Conservation (phyloP, 2,329 filamentous ascomycete genomes). For the Davidsoniella virescens region DNA sequence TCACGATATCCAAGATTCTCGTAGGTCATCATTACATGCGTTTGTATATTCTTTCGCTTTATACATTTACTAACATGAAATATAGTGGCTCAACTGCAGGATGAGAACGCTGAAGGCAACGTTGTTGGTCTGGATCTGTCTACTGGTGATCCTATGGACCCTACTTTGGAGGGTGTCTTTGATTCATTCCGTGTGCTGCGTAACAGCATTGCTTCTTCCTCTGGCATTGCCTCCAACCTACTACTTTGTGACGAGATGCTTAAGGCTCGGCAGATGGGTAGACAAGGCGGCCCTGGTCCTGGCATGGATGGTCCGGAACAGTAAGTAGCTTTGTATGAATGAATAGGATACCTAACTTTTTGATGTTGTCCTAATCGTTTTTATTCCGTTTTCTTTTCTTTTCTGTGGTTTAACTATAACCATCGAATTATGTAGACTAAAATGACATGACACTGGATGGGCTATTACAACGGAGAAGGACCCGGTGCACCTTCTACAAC, state of each 20-base stretch:
- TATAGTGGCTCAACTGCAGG: slow-evolving; percentile 68
- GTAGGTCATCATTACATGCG: slow-evolving; percentile 36
- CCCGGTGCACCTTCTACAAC: slow-evolving; percentile 2
- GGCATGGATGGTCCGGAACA: slow-evolving; percentile 46
- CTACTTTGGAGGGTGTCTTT: slow-evolving; percentile 78
- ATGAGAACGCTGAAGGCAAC: slow-evolving; percentile 72
- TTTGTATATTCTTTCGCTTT: slow-evolving; percentile 13
- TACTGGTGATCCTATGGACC: slow-evolving; percentile 88
- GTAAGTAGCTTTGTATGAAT: slow-evolving; percentile 23
- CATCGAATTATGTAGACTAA: slow-evolving; percentile 12
- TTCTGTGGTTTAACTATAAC: slow-evolving; percentile 3
- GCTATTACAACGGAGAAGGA: slow-evolving; percentile 5
- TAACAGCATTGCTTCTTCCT: slow-evolving; percentile 85
- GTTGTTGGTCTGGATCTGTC: slow-evolving; percentile 72
- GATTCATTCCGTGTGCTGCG: slow-evolving; percentile 91
- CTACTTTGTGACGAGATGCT: slow-evolving; percentile 92
- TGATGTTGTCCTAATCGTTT: slow-evolving; percentile 7
- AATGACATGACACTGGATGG: slow-evolving; percentile 12
- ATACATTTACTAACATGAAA: slow-evolving; percentile 10
- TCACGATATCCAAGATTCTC: slow-evolving; percentile 88
- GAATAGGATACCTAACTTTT: slow-evolving; percentile 3
- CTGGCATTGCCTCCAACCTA: slow-evolving; percentile 88
- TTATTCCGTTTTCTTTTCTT: neutral
- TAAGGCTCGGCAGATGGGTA: slow-evolving; percentile 91
- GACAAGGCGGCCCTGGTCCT: slow-evolving; percentile 43